phyloP scores from a whole-genome alignment of 1,284 basidiomycete species.

The Puccinia hordei region DNA sequence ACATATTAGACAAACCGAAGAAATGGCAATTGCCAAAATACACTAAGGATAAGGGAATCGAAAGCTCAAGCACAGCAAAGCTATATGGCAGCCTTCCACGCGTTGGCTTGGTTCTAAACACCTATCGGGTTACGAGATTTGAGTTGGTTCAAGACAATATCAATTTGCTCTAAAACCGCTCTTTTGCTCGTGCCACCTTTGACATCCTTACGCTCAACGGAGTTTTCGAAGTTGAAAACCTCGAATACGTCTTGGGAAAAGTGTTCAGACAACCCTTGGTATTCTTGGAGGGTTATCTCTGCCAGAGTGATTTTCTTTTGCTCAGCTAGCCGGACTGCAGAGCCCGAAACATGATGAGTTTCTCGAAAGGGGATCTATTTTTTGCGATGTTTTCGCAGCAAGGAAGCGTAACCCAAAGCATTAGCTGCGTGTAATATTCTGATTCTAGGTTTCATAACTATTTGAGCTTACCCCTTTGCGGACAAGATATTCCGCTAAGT shows the following conservation, averaged over 20 bases:
- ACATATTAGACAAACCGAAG: no score
- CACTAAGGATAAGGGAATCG: no score
- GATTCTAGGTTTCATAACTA: not conserved
- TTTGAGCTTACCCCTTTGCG: slow-evolving; percentile 80
- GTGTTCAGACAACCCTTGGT: slow-evolving; percentile 71
- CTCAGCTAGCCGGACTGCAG: slow-evolving; percentile 91
- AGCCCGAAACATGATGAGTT: slow-evolving; percentile 96
- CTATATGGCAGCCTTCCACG: no score
- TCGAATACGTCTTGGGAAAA: slow-evolving; percentile 74
- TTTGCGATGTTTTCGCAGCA: no score
- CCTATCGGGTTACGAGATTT: not conserved
- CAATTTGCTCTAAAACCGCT: slow-evolving; percentile 77
- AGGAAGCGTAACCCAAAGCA: slow-evolving; percentile 34
- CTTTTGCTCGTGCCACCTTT: slow-evolving; percentile 85
- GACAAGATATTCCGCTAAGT: slow-evolving; percentile 95
- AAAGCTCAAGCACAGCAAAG: no score
- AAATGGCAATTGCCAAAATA: no score
- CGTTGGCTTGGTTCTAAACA: not conserved
- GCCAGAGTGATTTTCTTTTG: slow-evolving; percentile 76
- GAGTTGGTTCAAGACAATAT: slow-evolving; percentile 53
- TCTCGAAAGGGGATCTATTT: slow-evolving; percentile 84
- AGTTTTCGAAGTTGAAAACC: slow-evolving; percentile 89
- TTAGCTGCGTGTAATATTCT: not conserved
- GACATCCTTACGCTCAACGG: slow-evolving; percentile 88
- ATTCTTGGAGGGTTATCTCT: slow-evolving; percentile 77